Evolutionary conservation across 2,329 filamentous ascomycete genomes (phyloP).

Genomic region (Arthrobotrys sinensis): DNA sequence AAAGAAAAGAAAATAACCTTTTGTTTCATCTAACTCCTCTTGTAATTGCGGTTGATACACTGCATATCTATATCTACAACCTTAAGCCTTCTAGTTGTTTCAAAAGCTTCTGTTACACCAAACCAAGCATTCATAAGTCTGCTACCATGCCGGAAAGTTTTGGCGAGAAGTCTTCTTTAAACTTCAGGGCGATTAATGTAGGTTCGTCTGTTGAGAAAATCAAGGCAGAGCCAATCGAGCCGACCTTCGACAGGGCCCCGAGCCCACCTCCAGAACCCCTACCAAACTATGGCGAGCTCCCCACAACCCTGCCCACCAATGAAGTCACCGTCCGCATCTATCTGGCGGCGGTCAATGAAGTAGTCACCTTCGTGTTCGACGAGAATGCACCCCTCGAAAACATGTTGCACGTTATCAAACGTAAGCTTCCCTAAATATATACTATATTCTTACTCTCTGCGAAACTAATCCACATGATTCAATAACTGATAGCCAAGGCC

Average conservation of each 20-base stretch:
- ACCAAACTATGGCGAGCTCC: not conserved
- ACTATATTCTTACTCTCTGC: not conserved
- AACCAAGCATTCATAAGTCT: too few relatives aligned
- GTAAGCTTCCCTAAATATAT: slow-evolving; percentile 2
- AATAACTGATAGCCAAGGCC: slow-evolving; percentile 8
- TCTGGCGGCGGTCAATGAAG: not conserved
- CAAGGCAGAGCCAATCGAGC: not conserved
- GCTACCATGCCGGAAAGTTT: not conserved
- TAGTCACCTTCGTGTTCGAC: not conserved
- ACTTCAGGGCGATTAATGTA: not conserved
- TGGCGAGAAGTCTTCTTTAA: not conserved
- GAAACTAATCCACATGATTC: not conserved
- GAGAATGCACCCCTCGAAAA: slow-evolving; percentile 2
- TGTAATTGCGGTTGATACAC: too few relatives aligned
- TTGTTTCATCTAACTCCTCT: too few relatives aligned
- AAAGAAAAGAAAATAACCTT: too few relatives aligned
- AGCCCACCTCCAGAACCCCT: not conserved
- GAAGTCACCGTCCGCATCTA: not conserved
- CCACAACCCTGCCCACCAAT: not conserved
- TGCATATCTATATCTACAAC: too few relatives aligned
- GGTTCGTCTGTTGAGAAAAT: not conserved
- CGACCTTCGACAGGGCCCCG: not conserved
- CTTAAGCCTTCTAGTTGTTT: too few relatives aligned
- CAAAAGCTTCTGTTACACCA: too few relatives aligned
- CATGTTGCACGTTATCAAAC: slow-evolving; percentile 10